A percentile compares a stretch with the other conserved stretches of the same genome.
phyloP scores from a whole-genome alignment of 495 filamentous ascomycete species.

The Cryomyces antarcticus region DNA sequence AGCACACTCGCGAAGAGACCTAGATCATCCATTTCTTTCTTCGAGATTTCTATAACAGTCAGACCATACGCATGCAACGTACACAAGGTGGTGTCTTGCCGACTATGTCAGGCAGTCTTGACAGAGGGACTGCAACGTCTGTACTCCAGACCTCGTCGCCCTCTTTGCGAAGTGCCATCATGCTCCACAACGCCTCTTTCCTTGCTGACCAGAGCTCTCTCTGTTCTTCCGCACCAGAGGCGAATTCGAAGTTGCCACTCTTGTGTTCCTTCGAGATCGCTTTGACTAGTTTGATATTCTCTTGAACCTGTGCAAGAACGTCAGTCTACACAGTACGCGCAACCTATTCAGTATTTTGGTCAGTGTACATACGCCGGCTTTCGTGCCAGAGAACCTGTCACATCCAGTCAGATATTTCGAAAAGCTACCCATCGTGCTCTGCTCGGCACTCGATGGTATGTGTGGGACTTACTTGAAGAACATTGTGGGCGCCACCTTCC shows the following conservation, averaged over 20 bases:
- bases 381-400: conserved; percentile 44
- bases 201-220: conserved; percentile 54
- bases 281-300: conserved; percentile 45
- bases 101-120: conserved; percentile 70
- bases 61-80: neutral
- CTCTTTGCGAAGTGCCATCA: conserved; percentile 43
- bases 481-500: conserved; percentile 58
- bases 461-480: conserved; percentile 44
- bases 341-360: no score
- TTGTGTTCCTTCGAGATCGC: conserved; percentile 40
- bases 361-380: conserved; percentile 30
- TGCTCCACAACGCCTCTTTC: conserved; percentile 67
- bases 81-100: conserved; percentile 16
- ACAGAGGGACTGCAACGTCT: conserved; percentile 79
- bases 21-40: conserved; percentile 70
- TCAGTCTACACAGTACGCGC: neutral
- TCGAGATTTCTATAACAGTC: conserved; percentile 44
- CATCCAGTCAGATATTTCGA: no score
- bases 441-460: no score
- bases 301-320: conserved; percentile 16
- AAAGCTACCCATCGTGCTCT: neutral
- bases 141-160: conserved; percentile 51
- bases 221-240: conserved; percentile 43
- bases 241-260: conserved; percentile 54
- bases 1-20: conserved; percentile 73